Evolutionary conservation across 352 stramenopile species (phyloP), one percentile per base, ranked within the genome.

Genomic region (Saprolegnia diclina): DNA sequence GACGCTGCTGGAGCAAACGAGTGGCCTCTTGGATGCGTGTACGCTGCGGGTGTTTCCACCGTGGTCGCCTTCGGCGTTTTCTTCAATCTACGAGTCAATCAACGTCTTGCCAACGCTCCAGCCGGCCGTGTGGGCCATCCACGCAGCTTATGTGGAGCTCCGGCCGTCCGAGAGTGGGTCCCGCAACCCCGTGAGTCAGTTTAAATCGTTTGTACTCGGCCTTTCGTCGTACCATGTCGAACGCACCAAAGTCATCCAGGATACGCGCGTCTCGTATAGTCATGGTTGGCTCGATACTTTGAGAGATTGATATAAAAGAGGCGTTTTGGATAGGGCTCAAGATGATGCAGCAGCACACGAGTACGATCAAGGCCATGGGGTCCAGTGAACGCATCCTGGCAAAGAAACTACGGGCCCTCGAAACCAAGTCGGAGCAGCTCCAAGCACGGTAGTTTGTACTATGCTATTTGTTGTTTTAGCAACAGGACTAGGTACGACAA

Each of bases 401-500:
- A 3, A 59, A 59, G 52, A 59, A 40, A 9, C 35, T 59, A 9
- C 52, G 52, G 4, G 9, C 52, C 1, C 52, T 59, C 3, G 35
- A 40, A 16, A 40, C 29, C 35, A 61, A 46, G 26, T 69, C 48
- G 10, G 45, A 69, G 7, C 14, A 61, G 14, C 32, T 61, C 0
- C 38, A 57, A 37, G 14, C 13, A 26, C 63, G 63, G 50, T 69
- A 13, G n/a, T 35, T 2, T 38, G 4, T 16, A 56, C 35, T 40
- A 13, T 9, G 37, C 45, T 11, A 16, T 11, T 50, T 50, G 11
- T 14, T 19, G 13, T 48, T 64, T 16, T 26, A 19, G 37, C 7
- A 16, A 45, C 7, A 57, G 7, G 16, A 38, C 16, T 62, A 69
- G 63, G 24, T 69, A 69, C 35, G 50, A 61, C 19, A 69, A 69